Conservation (phyloP, 2,329 filamentous ascomycete species). For the Purpureocillium lavendulum region DNA sequence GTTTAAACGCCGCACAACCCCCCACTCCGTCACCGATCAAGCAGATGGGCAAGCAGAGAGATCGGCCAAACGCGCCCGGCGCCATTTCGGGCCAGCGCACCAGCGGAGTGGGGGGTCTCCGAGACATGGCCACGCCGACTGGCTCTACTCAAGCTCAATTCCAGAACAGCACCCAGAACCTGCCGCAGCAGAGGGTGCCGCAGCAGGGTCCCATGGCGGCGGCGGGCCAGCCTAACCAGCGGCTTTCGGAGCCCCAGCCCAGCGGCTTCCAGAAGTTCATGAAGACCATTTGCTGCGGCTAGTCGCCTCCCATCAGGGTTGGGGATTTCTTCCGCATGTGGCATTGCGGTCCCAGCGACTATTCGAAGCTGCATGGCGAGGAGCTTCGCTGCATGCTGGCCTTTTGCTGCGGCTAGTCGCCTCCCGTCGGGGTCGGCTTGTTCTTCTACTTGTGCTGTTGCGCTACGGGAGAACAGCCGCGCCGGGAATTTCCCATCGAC, state of each 20-base stretch:
- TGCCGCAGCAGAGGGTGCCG: slow-evolving; percentile 58
- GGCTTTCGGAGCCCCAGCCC: slow-evolving; percentile 61
- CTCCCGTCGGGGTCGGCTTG: slow-evolving; percentile 13
- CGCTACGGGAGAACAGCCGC: too few relatives aligned
- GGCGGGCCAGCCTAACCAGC: slow-evolving; percentile 44
- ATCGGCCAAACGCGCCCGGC: slow-evolving; percentile 70
- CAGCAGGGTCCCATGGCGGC: slow-evolving; percentile 50
- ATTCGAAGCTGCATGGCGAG: too few relatives aligned
- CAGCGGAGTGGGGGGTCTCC: slow-evolving; percentile 63
- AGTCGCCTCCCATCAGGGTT: slow-evolving; percentile 21
- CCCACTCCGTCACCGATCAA: slow-evolving; percentile 80
- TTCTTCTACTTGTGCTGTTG: slow-evolving; percentile 21
- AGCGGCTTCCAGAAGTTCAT: slow-evolving; percentile 86
- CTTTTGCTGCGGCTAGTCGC: slow-evolving; percentile 72
- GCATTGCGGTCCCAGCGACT: slow-evolving; percentile 19
- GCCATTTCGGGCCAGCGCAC: slow-evolving; percentile 67
- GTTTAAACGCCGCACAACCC: slow-evolving; percentile 92
- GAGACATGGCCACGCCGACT: slow-evolving; percentile 75
- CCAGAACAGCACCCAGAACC: slow-evolving; percentile 88
- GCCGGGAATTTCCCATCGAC: too few relatives aligned
- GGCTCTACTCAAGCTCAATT: slow-evolving; percentile 94
- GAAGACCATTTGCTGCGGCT: slow-evolving; percentile 88
- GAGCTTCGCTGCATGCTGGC: slow-evolving; percentile 88
- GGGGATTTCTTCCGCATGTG: slow-evolving; percentile 20
- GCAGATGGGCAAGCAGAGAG: slow-evolving; percentile 66